Percentiles rank a stretch among this genome's conserved stretches.
phyloP scores from a whole-genome alignment of 208 protist genomes.

The Trypanosoma mega region DNA sequence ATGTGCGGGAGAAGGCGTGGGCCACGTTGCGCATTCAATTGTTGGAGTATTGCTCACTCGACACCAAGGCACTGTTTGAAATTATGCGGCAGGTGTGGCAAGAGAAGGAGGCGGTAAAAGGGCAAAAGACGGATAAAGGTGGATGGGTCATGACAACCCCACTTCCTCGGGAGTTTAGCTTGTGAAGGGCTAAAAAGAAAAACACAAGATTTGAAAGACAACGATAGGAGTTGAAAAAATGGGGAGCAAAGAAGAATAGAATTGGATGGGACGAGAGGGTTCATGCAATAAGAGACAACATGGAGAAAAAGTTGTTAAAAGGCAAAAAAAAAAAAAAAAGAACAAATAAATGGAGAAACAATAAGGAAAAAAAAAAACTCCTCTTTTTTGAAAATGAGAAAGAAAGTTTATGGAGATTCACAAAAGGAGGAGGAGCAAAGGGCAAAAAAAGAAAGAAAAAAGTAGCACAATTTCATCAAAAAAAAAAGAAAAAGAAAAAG shows the following conservation, averaged over 20 bases:
- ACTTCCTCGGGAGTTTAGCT: conserved; percentile 50
- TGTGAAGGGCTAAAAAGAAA: conserved; percentile 5
- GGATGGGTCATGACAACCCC: conserved; percentile 80
- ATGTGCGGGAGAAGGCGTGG: conserved; percentile 71
- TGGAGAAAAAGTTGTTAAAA: too few relatives aligned
- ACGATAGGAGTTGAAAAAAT: neutral
- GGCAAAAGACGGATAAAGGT: conserved; percentile 62
- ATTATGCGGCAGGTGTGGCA: conserved; percentile 85
- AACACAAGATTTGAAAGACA: too few relatives aligned
- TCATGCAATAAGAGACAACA: too few relatives aligned
- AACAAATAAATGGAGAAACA: neutral
- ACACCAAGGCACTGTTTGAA: conserved; percentile 85
- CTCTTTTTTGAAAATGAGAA: neutral
- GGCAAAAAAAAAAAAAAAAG: neutral
- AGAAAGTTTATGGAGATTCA: neutral
- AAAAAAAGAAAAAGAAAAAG: neutral
- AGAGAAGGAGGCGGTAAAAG: conserved; percentile 49
- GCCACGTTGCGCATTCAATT: conserved; percentile 78
- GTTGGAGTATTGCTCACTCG: conserved; percentile 90
- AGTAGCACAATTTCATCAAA: neutral
- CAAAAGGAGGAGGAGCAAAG: neutral
- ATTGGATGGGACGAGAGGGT: too few relatives aligned
- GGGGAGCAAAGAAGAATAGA: neutral
- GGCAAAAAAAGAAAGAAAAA: neutral
- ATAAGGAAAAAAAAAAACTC: neutral